Evolutionary conservation across 106 monocot genomes (phyloP), one percentile per base, ranked within the genome.

Genomic region (Acanthochlamys bracteata): DNA sequence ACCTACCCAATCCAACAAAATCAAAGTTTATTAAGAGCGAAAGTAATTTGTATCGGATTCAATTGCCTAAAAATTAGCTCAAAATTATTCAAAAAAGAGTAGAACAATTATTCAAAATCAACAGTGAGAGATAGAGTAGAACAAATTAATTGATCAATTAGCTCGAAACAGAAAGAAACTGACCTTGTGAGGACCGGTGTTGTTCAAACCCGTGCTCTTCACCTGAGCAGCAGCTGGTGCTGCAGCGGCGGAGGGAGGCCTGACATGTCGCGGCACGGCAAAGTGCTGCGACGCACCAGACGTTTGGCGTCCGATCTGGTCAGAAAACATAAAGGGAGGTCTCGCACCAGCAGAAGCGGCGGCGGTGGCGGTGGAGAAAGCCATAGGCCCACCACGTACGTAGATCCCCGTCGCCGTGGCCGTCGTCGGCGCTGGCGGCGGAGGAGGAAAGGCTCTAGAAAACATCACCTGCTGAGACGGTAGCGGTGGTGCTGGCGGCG

Each of bases 1-100:
- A 69, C 73, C 84, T 83, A 63, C 12, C 20, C 11, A 66, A n/a
- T 49, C 33, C 24, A 16, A 40, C 25, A 65, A 65, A 52, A 24
- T 17, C 3, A 17, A 40, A 66, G 6, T 53, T 49, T 4, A 11
- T 41, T 0, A 11, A 33, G 24, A 67, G 11, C 55, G 20, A 55
- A 55, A 13, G 3, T 20, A 10, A 3, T 21, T 55, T 3, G 9
- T 4, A 51, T 51, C 51, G 9, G n/a, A 51, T 10, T 19, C n/a
- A 15, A 51, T 51, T 51, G 51, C 13, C 9, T 51, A 2, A 19
- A 51, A n/a, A n/a, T n/a, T n/a, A n/a, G n/a, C n/a, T n/a, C n/a
- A n/a, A n/a, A n/a, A n/a, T n/a, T n/a, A n/a, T n/a, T n/a, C n/a
- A n/a, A n/a, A n/a, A n/a, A n/a, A n/a, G n/a, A n/a, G n/a, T n/a